Conservation (phyloP, 1,139 yeast genomes). For the Trichomonascaceae sp. region DNA sequence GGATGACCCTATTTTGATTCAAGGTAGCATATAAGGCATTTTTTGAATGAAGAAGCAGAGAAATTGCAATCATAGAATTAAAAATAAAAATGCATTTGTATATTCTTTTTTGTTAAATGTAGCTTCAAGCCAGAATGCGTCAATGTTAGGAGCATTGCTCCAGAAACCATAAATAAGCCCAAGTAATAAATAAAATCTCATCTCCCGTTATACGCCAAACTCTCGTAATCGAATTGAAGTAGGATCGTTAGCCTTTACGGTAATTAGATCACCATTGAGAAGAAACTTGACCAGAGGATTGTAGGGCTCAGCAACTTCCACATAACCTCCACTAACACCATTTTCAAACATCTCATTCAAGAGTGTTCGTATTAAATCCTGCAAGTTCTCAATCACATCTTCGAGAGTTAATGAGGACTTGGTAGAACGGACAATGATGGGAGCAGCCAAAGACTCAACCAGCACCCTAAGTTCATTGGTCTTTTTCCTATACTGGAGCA, state of each 20-base stretch:
- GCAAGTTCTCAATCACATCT: constrained; percentile 10
- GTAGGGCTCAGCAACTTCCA: constrained; percentile 13
- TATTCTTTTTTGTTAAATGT: too few species aligned
- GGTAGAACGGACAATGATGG: constrained; percentile 2
- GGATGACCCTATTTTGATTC: background rate
- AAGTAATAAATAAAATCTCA: background rate
- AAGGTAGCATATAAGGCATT: background rate
- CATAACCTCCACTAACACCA: constrained; percentile 15
- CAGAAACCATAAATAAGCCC: background rate
- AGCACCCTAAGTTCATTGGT: constrained; percentile 13
- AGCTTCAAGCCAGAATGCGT: too few species aligned
- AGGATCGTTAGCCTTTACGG: constrained; percentile 14
- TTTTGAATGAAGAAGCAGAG: too few species aligned
- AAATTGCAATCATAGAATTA: background rate
- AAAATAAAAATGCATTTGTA: background rate
- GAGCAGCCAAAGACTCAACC: constrained; percentile 15
- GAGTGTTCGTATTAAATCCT: constrained; percentile 14
- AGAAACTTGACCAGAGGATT: constrained; percentile 18
- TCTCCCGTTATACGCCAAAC: constrained; percentile 14
- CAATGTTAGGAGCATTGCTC: too few species aligned
- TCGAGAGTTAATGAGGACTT: constrained; percentile 3
- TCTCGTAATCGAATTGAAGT: constrained; percentile 17
- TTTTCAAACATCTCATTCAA: constrained; percentile 21
- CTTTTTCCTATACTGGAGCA: constrained; percentile 2
- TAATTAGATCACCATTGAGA: constrained; percentile 19